Base-by-base conservation (phyloP, 192 early-diverging fungal genomes). In the Dimargaris xerosporica region DNA sequence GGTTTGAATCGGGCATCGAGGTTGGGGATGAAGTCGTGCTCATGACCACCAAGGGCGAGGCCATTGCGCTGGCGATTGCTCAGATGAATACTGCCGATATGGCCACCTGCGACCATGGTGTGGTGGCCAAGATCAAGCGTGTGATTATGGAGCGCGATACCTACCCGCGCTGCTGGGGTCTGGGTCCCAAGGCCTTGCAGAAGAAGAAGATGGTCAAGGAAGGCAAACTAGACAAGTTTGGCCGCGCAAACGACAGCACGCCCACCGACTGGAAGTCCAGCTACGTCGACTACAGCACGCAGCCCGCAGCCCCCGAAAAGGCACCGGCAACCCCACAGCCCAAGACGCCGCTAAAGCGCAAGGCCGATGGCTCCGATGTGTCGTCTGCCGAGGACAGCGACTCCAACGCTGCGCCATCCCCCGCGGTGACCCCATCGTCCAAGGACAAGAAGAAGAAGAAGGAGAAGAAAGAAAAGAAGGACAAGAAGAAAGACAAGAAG, bases 131-230 rank as follows among this genome's bases (percentile, higher is more conserved):
- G 82, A 96, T 99, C 71, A 99, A 99, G 88, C 87, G 96, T 67
- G 96, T 99, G 31, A 97, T 99, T 64, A 99, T 99, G 96, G 96
- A 99, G 75, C 88, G 96, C 53, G 96, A 99, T 75, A 97, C 96
- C 7, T 99, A 99, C 73, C 96, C 96, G 48, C 85, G 92, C 56
- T 83, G 90, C 66, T 99, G 96, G 96, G 96, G 96, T 19, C 78
- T 99, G 64, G 96, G 96, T 48, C 94, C 94, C 28, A 82, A 90
- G 71, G 96, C 96, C 23, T 78, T 83, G 70, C 86, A 91, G 75
- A 99, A 99, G 83, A 99, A 99, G 84, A 92, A 94, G 80, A 68
- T 98, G 65, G 88, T 96, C 80, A 91, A 93, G 80, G 91, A 92
- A 42, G 96, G 96, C 30, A 94, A 97, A 80, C 79, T 99, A 19